Conservation (phyloP, 768 basidiomycete species). For the Dendrothele bispora region DNA sequence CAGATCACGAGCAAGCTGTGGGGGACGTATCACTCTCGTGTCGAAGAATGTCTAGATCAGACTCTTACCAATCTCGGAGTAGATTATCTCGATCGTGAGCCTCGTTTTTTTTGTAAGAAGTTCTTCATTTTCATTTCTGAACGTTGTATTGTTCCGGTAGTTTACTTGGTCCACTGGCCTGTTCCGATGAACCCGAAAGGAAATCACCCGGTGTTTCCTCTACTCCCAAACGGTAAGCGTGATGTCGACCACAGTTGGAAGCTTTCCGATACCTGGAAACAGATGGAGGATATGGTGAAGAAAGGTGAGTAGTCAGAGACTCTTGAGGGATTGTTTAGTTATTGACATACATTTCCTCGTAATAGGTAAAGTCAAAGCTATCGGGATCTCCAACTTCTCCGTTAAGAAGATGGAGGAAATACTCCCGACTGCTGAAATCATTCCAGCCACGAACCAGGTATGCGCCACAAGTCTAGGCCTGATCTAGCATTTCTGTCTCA, state of each 20-base stretch:
- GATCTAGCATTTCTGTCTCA: not conserved
- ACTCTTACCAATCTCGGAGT: conserved; percentile 78
- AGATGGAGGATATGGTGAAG: conserved; percentile 74
- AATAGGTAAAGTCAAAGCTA: conserved; percentile 61
- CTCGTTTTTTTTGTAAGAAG: conserved; percentile 16
- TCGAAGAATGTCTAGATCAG: conserved; percentile 73
- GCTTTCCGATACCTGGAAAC: conserved; percentile 75
- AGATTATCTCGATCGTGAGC: conserved; percentile 80
- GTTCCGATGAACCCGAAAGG: conserved; percentile 70
- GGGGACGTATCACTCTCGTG: conserved; percentile 63
- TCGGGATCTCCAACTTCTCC: conserved; percentile 80
- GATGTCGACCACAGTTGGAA: conserved; percentile 70
- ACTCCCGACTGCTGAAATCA: conserved; percentile 60
- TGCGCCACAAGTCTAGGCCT: too few relatives aligned
- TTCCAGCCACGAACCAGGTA: conserved; percentile 76
- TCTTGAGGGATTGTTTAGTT: not conserved
- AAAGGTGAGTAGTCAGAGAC: conserved; percentile 45
- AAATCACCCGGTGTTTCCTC: conserved; percentile 60
- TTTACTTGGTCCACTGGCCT: conserved; percentile 83
- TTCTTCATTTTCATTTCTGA: not conserved
- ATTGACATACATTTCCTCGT: not conserved
- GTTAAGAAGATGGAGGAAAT: conserved; percentile 68
- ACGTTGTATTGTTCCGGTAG: conserved; percentile 21
- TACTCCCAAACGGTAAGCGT: conserved; percentile 59
- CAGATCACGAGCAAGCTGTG: conserved; percentile 70